phyloP scores from a whole-genome alignment of 768 basidiomycete species.

The Kwoniella shandongensis region DNA sequence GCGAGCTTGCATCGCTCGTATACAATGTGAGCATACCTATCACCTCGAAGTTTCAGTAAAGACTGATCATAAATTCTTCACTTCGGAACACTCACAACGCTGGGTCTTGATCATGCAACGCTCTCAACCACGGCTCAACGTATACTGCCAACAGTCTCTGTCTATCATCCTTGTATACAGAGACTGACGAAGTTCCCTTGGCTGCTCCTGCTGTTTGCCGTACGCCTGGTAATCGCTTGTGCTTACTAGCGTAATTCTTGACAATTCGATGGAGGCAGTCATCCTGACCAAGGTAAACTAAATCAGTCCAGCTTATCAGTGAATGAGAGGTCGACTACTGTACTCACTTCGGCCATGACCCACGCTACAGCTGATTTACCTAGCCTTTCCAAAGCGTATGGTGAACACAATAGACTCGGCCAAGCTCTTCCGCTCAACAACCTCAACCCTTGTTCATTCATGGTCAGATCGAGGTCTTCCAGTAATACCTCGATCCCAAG shows the following conservation, averaged over 20 bases:
- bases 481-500: constrained; percentile 71
- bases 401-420: constrained; percentile 71
- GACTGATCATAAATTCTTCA: too few species aligned
- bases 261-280: constrained; percentile 66
- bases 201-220: constrained; percentile 42
- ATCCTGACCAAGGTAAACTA: constrained; percentile 56
- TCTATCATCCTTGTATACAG: constrained; percentile 68
- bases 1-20: constrained; percentile 38
- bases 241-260: constrained; percentile 66
- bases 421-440: constrained; percentile 69
- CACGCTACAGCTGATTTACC: constrained; percentile 64
- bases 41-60: not conserved
- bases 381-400: constrained; percentile 67
- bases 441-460: constrained; percentile 72
- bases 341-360: constrained; percentile 70
- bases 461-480: constrained; percentile 67
- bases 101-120: constrained; percentile 66
- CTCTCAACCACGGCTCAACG: constrained; percentile 67
- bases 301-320: not conserved
- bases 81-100: constrained; percentile 55
- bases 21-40: constrained; percentile 31
- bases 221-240: constrained; percentile 66
- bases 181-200: constrained; percentile 55
- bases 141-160: constrained; percentile 62
- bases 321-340: not conserved